phyloP scores from a whole-genome alignment of 2,329 filamentous ascomycete genomes.

The Aspergillus chevalieri region DNA sequence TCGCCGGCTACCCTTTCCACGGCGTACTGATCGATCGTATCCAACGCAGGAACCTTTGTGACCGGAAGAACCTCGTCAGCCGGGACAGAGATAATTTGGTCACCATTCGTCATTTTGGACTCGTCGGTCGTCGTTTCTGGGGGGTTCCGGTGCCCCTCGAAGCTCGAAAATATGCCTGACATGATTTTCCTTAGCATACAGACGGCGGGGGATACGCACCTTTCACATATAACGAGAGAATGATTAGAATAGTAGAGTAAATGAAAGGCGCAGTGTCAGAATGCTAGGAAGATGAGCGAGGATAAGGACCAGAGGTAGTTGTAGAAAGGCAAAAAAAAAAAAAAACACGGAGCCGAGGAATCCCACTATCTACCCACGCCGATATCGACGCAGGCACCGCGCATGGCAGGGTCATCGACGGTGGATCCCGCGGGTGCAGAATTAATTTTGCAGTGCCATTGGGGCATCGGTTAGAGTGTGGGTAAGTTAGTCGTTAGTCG shows the following conservation, averaged over 20 bases:
- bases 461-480: background rate
- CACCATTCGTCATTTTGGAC: background rate
- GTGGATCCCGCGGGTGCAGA: slow-evolving; percentile 1
- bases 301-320: background rate
- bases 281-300: background rate
- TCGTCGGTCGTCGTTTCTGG: background rate
- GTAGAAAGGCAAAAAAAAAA: slow-evolving; percentile 1
- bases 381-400: slow-evolving; percentile 9
- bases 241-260: background rate
- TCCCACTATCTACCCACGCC: background rate
- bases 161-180: slow-evolving; percentile 7
- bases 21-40: slow-evolving; percentile 20
- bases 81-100: background rate
- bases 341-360: background rate
- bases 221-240: slow-evolving; percentile 9
- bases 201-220: slow-evolving; percentile 9
- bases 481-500: background rate
- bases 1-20: slow-evolving; percentile 4
- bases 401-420: slow-evolving; percentile 11
- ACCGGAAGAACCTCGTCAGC: slow-evolving; percentile 11
- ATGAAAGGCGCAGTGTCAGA: background rate
- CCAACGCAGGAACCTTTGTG: slow-evolving; percentile 21
- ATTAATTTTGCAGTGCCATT: background rate
- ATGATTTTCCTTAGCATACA: slow-evolving; percentile 9
- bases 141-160: slow-evolving; percentile 9